Percentiles rank a stretch among this genome's conserved stretches.
Evolutionary conservation across 495 filamentous ascomycete genomes (phyloP).

Genomic region (Talaromyces liani): DNA sequence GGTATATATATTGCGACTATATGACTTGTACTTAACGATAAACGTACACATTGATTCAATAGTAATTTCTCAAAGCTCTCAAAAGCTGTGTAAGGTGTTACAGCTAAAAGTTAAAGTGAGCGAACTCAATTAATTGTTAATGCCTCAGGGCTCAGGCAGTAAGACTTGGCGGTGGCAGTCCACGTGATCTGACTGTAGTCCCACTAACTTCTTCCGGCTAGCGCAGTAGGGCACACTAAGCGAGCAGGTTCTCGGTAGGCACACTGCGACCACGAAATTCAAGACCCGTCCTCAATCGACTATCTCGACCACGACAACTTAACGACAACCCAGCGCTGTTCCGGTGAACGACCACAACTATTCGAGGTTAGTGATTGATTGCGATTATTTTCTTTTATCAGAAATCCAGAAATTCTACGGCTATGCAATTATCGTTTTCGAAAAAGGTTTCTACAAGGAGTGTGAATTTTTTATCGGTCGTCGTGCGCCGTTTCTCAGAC

Average conservation of each 20-base stretch:
- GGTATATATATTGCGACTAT: not conserved
- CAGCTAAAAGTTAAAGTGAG: not conserved
- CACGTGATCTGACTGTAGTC: not conserved
- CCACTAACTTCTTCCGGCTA: conserved; percentile 1
- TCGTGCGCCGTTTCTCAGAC: not conserved
- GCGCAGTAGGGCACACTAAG: conserved; percentile 10
- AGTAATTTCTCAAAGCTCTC: too few species aligned
- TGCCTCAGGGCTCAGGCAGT: not conserved
- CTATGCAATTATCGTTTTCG: not conserved
- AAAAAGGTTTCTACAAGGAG: not conserved
- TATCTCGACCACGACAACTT: conserved; percentile 32
- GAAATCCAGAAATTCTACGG: not conserved
- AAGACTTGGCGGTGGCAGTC: not conserved
- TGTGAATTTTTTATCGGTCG: not conserved
- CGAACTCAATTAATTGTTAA: not conserved
- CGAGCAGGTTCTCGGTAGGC: conserved; percentile 19
- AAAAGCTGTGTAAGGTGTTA: too few species aligned
- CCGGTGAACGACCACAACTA: conserved; percentile 42
- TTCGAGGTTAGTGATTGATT: conserved; percentile 34
- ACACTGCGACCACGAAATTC: conserved; percentile 45
- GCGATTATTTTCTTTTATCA: not conserved
- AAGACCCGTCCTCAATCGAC: conserved; percentile 29
- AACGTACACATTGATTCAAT: not conserved
- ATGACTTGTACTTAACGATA: not conserved
- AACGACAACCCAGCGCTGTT: conserved; percentile 36